phyloP scores from a whole-genome alignment of 805 yeast species.

The Grigorovia humatica region DNA sequence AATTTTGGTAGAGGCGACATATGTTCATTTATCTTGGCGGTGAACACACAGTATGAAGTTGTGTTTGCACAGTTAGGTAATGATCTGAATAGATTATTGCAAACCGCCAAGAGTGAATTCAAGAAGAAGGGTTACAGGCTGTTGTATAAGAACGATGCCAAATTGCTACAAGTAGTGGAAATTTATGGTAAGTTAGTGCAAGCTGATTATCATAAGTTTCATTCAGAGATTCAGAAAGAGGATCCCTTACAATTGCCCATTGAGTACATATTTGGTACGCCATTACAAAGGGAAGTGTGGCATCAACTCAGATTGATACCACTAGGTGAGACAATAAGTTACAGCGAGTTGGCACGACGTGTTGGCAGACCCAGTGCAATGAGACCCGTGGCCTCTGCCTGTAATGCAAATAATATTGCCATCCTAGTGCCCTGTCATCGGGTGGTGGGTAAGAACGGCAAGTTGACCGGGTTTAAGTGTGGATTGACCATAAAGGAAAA shows the following conservation, averaged over 20 bases:
- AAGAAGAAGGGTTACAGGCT: conserved; percentile 1
- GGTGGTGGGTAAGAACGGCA: conserved; percentile 26
- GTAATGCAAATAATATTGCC: conserved; percentile 33
- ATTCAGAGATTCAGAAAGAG: background rate
- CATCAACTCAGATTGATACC: conserved; percentile 21
- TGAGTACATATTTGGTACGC: conserved; percentile 32
- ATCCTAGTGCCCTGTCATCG: conserved; percentile 37
- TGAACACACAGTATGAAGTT: conserved; percentile 3
- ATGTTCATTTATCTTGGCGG: background rate
- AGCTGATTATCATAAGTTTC: background rate
- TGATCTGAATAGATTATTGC: conserved; percentile 7
- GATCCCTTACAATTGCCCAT: conserved; percentile 5
- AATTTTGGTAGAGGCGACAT: background rate
- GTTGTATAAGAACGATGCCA: background rate
- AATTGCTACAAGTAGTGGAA: background rate
- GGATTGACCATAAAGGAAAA: conserved; percentile 28
- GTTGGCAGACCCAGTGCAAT: conserved; percentile 24
- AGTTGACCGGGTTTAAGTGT: conserved; percentile 32
- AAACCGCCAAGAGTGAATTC: conserved; percentile 8
- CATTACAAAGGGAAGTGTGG: conserved; percentile 34
- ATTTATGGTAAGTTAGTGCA: background rate
- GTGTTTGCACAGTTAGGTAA: conserved; percentile 15
- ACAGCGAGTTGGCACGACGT: conserved; percentile 26
- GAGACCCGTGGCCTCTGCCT: conserved; percentile 34
- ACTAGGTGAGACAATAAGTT: conserved; percentile 26